phyloP scores from a whole-genome alignment of 176 grass and related monocot species.

The Hordeum marinum region DNA sequence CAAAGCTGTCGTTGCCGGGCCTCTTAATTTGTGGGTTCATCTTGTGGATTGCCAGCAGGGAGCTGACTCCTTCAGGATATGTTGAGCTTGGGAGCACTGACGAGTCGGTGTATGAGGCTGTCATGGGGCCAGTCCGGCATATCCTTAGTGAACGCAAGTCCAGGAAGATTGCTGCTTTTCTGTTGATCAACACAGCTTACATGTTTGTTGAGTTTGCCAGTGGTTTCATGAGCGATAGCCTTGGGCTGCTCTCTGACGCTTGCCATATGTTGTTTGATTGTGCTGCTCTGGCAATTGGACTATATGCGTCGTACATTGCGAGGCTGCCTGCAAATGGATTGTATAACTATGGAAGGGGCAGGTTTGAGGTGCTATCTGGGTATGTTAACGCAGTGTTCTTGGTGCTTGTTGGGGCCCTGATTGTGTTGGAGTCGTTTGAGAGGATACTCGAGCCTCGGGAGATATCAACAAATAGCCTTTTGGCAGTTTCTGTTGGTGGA shows the following conservation, averaged over 20 bases:
- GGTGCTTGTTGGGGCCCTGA: slow-evolving; percentile 75
- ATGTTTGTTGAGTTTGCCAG: slow-evolving; percentile 89
- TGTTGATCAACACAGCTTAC: slow-evolving; percentile 82
- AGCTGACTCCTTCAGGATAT: slow-evolving; percentile 48
- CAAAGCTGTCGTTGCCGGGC: slow-evolving; percentile 63
- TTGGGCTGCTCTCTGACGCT: slow-evolving; percentile 90
- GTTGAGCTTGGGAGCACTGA: slow-evolving; percentile 54
- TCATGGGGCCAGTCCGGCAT: slow-evolving; percentile 73
- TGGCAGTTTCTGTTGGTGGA: slow-evolving; percentile 86
- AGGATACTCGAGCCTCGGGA: slow-evolving; percentile 94
- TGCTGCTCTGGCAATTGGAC: slow-evolving; percentile 80
- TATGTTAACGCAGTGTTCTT: slow-evolving; percentile 97
- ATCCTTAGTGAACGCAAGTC: slow-evolving; percentile 83
- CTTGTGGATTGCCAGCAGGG: slow-evolving; percentile 64
- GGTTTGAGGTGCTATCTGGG: slow-evolving; percentile 95
- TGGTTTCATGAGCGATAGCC: slow-evolving; percentile 96
- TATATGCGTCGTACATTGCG: slow-evolving; percentile 85
- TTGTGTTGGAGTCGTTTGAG: slow-evolving; percentile 89
- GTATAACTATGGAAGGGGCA: slow-evolving; percentile 85
- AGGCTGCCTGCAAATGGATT: slow-evolving; percentile 80
- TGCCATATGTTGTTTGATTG: slow-evolving; percentile 99
- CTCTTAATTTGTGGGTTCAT: slow-evolving; percentile 75
- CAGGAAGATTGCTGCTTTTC: slow-evolving; percentile 84
- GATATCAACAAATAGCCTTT: slow-evolving; percentile 85
- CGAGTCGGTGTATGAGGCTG: slow-evolving; percentile 56